Evolutionary conservation across 2,329 filamentous ascomycete species (phyloP), one percentile per base, ranked within the genome.

Genomic region (Neofusicoccum ribis): DNA sequence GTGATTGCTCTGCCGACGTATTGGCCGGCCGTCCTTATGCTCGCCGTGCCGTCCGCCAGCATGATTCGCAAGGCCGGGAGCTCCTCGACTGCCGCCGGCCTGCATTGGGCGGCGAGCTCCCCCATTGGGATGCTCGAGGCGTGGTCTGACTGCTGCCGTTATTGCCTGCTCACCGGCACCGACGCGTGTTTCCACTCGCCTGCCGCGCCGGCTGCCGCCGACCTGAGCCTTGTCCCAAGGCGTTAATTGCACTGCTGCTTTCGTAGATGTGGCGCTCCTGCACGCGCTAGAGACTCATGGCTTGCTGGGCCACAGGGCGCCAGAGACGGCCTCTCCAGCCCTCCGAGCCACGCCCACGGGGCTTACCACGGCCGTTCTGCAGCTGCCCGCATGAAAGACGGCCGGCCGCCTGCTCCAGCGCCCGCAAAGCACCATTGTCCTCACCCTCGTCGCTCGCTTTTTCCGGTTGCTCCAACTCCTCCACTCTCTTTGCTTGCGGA

Each of bases 231-330:
- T 61, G 56, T 23, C 52, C 58, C 34, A 61, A 61, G 46, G 15
- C 23, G 59, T 62, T 62, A 62, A 61, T 62, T 51, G 46, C 44
- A 39, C 47, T 50, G 44, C 59, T 51, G 46, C 44, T 62, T 62
- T 51, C 34, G 59, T 43, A 47, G 59, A 31, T n/a, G 59, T 50
- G 59, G 59, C 44, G 44, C 27, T 31, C 41, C 56, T 47, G 56
- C 31, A 47, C 43, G 44, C 56, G 46, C 44, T 50, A 62, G 23
- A 51, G 17, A 31, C 59, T 51, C 47, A 62, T 44, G 58, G 46
- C 51, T 56, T 36, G 23, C 47, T 31, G 20, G 20, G 31, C 31
- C 31, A 51, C 47, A 51, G 31, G 14, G 34, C 8, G 31, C n/a
- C 52, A 37, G 17, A 20, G 52, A 56, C 52, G 43, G 52, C 50